Evolutionary conservation across 1,284 basidiomycete genomes (phyloP).

Genomic region (Cutaneotrichosporon sp.): DNA sequence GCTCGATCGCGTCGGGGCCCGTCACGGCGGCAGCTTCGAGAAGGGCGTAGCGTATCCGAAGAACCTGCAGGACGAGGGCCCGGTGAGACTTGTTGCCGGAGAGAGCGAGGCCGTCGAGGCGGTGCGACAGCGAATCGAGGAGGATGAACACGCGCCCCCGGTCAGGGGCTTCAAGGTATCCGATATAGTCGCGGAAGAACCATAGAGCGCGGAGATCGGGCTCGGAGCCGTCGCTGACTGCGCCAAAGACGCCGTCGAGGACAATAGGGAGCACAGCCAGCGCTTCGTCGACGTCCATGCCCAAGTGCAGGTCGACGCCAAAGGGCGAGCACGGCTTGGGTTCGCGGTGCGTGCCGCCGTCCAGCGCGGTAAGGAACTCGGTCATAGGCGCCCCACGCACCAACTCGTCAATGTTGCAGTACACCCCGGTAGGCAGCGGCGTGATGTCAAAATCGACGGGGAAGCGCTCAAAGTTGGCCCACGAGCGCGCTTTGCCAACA

Average conservation of each 20-base stretch:
- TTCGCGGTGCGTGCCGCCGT: background rate
- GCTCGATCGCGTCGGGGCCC: conserved; percentile 4
- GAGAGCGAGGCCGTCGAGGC: conserved; percentile 20
- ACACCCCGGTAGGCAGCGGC: conserved; percentile 43
- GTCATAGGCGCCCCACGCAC: conserved; percentile 25
- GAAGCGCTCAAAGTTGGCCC: conserved; percentile 45
- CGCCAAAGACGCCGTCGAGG: conserved; percentile 21
- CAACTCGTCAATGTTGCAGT: conserved; percentile 21
- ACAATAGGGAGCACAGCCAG: conserved; percentile 26
- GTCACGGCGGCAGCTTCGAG: conserved; percentile 53
- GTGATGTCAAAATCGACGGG: conserved; percentile 44
- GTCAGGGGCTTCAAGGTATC: background rate
- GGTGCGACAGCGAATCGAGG: conserved; percentile 1
- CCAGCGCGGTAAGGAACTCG: conserved; percentile 13
- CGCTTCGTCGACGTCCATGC: conserved; percentile 21
- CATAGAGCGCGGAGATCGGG: conserved; percentile 16
- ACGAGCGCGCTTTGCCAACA: conserved; percentile 43
- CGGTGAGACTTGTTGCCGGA: conserved; percentile 8
- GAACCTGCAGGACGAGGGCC: conserved; percentile 21
- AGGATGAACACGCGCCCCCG: background rate
- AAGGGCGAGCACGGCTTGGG: conserved; percentile 8
- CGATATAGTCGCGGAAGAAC: conserved; percentile 24
- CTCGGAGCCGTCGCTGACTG: conserved; percentile 10
- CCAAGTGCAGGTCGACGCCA: conserved; percentile 20
- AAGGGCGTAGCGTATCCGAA: conserved; percentile 58